Percentiles rank a stretch among this genome's conserved stretches.
Conservation (phyloP, 2,329 filamentous ascomycete species). For the Cladophialophora carrionii region DNA sequence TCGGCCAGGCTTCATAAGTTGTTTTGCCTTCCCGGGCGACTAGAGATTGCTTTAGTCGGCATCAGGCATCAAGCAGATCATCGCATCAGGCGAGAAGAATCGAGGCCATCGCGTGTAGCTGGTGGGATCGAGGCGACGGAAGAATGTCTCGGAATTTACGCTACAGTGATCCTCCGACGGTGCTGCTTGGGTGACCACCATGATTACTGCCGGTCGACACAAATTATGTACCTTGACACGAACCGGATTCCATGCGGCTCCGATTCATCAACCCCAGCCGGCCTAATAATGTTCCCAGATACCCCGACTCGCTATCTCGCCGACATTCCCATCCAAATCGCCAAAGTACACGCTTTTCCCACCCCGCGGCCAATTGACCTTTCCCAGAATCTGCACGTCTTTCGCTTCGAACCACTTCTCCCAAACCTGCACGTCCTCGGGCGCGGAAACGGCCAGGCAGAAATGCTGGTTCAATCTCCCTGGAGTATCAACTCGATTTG, state of each 20-base stretch:
- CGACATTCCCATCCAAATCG: constrained; percentile 42
- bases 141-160: too few species aligned
- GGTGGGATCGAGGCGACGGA: too few species aligned
- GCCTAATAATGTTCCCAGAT: constrained; percentile 41
- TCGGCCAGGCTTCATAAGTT: neutral
- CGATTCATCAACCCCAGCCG: neutral
- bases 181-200: too few species aligned
- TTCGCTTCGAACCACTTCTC: constrained; percentile 38
- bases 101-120: too few species aligned
- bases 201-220: neutral
- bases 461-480: constrained; percentile 39
- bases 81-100: neutral
- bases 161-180: neutral
- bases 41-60: neutral
- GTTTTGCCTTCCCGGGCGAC: neutral
- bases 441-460: constrained; percentile 39
- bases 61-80: neutral
- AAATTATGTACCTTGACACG: neutral
- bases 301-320: constrained; percentile 41
- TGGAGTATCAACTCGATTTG: neutral
- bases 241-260: neutral
- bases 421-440: constrained; percentile 39
- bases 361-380: constrained; percentile 40
- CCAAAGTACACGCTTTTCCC: constrained; percentile 43
- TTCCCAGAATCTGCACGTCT: constrained; percentile 37